Base-by-base conservation (phyloP, 345 rosid species). In the Populus alba region DNA sequence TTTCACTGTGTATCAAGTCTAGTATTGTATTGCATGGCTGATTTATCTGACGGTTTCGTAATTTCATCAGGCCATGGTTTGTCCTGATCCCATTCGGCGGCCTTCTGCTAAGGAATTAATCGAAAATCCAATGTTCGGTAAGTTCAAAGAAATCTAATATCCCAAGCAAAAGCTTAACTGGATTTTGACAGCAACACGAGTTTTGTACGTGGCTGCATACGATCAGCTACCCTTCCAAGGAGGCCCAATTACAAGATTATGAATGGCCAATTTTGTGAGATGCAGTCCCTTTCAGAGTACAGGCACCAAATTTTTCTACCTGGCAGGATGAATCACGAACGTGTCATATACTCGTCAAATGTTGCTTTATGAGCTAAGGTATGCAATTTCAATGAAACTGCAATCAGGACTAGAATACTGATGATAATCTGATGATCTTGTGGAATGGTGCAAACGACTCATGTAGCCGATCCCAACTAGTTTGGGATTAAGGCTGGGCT, bases 61-160 rank as follows among this genome's bases (percentile, higher is more conserved):
- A 70, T 73, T 70, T 37, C 71, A 16, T 81, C 91, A 94, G 99
- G 77, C 73, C 70, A 96, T 94, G 99, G 85, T 96, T 80, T 97
- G 90, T 68, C 94, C 90, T 13, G 88, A 94, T 83, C 97, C 99
- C 20, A 74, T 66, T 20, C 87, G 87, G 33, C 90, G 97, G 38
- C 97, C 97, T 75, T 89, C 92, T 57, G 93, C 94, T 0, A 86
- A 84, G 81, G 93, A 91, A 61, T 22, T 94, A 51, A 61, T 90
- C 35, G 89, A 89, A 69, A 94, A 91, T 86, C 90, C 91, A 63
- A 85, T 97, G 55, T 91, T 97, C 57, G 85, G 84, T 77, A 87
- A 83, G 86, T 86, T 73, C 49, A 53, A 59, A 82, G 77, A 77
- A 86, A 71, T 63, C 47, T 55, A 61, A 87, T 75, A 79, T 17